Percentiles rank a stretch among this genome's conserved stretches.
phyloP scores from a whole-genome alignment of 345 rosid species.

The Trapa bicornis region DNA sequence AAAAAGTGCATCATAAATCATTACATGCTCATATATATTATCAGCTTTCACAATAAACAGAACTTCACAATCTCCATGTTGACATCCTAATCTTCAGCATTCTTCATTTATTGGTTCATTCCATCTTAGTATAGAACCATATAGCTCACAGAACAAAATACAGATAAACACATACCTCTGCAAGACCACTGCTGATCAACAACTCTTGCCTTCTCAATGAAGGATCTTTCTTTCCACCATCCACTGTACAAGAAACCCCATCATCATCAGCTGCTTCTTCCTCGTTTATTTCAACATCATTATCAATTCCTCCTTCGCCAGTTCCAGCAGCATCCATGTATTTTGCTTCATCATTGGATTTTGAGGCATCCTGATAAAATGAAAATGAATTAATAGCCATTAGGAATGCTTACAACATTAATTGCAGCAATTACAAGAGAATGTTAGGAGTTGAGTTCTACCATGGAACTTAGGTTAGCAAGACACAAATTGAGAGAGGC shows the following conservation, averaged over 20 bases:
- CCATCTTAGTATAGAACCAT: background rate
- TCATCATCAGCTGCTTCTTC: conserved; percentile 10
- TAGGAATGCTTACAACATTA: conserved; percentile 1
- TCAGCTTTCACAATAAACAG: background rate
- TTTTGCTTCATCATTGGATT: conserved; percentile 24
- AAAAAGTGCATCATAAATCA: background rate
- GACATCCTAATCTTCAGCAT: no score
- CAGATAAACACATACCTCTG: conserved; percentile 45
- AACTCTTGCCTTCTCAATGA: conserved; percentile 64
- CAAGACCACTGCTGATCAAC: conserved; percentile 71
- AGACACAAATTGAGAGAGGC: conserved; percentile 49
- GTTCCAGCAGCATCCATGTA: conserved; percentile 22
- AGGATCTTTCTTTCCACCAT: conserved; percentile 70
- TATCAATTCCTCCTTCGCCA: conserved; percentile 17
- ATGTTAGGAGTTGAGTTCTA: conserved; percentile 9
- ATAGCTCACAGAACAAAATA: no score
- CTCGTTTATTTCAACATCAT: conserved; percentile 12
- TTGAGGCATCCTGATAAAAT: conserved; percentile 32
- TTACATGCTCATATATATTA: background rate
- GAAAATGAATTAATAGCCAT: conserved; percentile 2
- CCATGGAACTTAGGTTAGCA: conserved; percentile 58
- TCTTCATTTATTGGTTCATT: no score
- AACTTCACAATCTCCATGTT: background rate
- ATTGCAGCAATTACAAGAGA: conserved; percentile 3
- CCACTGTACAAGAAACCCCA: conserved; percentile 18